phyloP scores from a whole-genome alignment of 257 asterid species.

The Solanum clarkiae region DNA sequence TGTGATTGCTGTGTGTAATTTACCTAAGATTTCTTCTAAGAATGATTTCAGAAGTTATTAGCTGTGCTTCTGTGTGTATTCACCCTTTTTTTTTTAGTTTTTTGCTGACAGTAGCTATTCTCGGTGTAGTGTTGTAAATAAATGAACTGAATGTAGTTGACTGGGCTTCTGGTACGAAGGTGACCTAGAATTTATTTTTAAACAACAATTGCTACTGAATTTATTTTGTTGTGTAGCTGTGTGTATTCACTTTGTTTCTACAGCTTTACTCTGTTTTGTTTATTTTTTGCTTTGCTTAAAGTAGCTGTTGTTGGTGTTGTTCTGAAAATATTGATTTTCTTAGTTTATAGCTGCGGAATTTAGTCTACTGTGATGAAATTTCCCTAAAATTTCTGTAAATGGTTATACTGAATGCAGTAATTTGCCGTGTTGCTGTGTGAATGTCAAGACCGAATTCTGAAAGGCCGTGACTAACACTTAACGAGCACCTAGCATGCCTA shows the following conservation, averaged over 20 bases:
- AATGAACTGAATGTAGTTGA: background rate
- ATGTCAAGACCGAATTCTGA: background rate
- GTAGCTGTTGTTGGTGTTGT: background rate
- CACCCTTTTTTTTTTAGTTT: background rate
- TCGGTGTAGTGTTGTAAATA: background rate
- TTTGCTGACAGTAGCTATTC: constrained; percentile 1
- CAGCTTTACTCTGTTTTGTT: background rate
- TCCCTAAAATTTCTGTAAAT: background rate
- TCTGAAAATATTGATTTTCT: background rate
- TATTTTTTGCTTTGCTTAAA: background rate
- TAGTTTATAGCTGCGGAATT: background rate
- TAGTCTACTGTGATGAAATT: background rate
- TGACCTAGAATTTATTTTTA: background rate
- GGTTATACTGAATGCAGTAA: background rate
- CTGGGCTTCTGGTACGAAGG: background rate
- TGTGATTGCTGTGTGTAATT: background rate
- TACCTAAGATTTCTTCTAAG: background rate
- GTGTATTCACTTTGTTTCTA: background rate
- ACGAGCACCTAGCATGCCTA: too few species aligned
- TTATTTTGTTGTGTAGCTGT: background rate
- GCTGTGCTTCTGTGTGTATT: background rate
- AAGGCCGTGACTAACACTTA: too few species aligned
- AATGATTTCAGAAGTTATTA: background rate
- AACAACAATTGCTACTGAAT: background rate
- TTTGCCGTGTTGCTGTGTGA: background rate